phyloP scores from a whole-genome alignment of 2,329 filamentous ascomycete genomes.

The Chrysoporthe puriensis region DNA sequence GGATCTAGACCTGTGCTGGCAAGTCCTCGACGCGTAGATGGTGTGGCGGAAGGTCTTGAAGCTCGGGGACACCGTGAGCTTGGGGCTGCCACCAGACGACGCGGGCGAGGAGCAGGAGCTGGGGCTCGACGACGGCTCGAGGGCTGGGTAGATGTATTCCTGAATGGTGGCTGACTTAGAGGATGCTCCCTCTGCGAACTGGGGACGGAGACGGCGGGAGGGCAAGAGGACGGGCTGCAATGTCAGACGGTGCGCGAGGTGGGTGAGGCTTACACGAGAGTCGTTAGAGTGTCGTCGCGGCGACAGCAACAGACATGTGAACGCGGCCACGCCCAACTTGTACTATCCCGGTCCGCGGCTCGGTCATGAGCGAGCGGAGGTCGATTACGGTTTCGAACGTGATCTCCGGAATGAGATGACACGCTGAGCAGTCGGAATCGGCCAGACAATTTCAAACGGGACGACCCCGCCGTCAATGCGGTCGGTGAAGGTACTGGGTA shows the following conservation, averaged over 20 bases:
- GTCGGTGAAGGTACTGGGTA: background rate
- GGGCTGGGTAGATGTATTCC: slow-evolving; percentile 20
- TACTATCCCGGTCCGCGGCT: background rate
- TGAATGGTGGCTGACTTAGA: slow-evolving; percentile 26
- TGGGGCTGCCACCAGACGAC: slow-evolving; percentile 18
- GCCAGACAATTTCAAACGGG: background rate
- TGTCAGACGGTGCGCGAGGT: background rate
- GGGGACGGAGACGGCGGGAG: background rate
- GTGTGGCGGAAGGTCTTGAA: slow-evolving; percentile 24
- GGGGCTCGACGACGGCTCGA: slow-evolving; percentile 7
- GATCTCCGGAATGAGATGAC: slow-evolving; percentile 1
- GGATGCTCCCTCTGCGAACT: slow-evolving; percentile 4
- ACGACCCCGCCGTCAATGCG: background rate
- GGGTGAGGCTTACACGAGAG: slow-evolving; percentile 1
- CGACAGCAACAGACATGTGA: slow-evolving; percentile 3
- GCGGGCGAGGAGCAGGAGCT: slow-evolving; percentile 10
- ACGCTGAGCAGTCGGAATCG: background rate
- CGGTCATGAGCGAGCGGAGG: background rate
- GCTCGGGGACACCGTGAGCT: slow-evolving; percentile 26
- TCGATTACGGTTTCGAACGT: background rate
- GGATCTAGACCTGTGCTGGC: background rate
- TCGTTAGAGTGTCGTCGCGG: too few relatives aligned
- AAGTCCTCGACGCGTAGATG: slow-evolving; percentile 25
- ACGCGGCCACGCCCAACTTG: background rate
- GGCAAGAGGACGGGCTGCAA: background rate